Evolutionary conservation across 768 basidiomycete genomes (phyloP).

Genomic region (Naganishia friedmannii): DNA sequence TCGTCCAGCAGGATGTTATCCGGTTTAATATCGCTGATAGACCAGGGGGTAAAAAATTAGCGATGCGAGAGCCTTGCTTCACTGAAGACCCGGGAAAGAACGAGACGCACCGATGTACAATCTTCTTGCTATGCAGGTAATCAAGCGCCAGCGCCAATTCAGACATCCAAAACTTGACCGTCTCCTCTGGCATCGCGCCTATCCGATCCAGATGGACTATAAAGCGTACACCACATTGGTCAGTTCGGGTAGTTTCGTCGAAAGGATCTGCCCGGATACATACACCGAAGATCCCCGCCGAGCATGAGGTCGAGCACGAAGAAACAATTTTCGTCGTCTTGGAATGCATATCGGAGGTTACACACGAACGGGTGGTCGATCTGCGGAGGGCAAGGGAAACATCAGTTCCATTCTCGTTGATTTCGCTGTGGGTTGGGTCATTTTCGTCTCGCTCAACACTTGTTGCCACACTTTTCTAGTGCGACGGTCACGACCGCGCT

Average conservation of each 20-base stretch:
- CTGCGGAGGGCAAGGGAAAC: conserved; percentile 54
- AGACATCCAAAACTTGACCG: conserved; percentile 82
- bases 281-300: conserved; percentile 88
- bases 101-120: conserved; percentile 82
- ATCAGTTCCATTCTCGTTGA: neutral
- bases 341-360: conserved; percentile 90
- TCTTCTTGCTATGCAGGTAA: conserved; percentile 85
- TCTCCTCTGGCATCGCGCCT: conserved; percentile 69
- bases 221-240: no score
- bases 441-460: no score
- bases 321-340: conserved; percentile 96
- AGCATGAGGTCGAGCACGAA: conserved; percentile 97
- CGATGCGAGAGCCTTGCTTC: no score
- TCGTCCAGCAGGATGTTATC: conserved; percentile 94
- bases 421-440: no score
- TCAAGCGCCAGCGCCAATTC: conserved; percentile 82
- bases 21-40: conserved; percentile 95
- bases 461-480: no score
- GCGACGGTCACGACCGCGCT: no score
- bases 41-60: neutral
- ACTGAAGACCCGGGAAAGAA: neutral
- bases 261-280: no score
- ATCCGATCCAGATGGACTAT: conserved; percentile 84
- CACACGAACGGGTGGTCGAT: conserved; percentile 88
- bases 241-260: no score